Base-by-base conservation (phyloP, 2,329 filamentous ascomycete species). In the Alternaria brassicicola region DNA sequence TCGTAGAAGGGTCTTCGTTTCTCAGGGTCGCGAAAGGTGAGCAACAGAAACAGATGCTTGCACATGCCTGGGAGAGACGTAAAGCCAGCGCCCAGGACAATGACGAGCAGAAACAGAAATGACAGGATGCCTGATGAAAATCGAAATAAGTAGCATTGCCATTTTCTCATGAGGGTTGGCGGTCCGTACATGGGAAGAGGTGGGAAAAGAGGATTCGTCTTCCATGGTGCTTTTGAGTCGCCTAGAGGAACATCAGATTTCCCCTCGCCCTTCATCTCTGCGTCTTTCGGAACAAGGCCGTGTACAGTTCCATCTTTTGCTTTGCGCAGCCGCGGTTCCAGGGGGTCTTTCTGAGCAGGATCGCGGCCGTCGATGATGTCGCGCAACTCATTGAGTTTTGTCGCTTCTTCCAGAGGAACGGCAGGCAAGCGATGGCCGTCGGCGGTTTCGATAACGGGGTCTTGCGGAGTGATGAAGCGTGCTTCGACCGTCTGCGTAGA, bases 161-260 rank as follows among this genome's bases (percentile, higher is more conserved):
- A 30, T 30, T 86, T 82, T 46, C 88, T 84, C n/a, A 89, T 57
- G 0, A 85, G 50, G 0, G 89, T 88, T 0, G 92, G 88, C 0
- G 92, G 89, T 0, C 91, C 91, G 68, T 96, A 97, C 1, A 92
- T 80, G 0, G 93, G 93, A 8, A 97, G 77, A 2, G 92, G 91
- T 6, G 93, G 93, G 65, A 97, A 97, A 5, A 96, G 80, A 3
- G 91, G 90, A 65, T 93, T 89, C 2, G 91, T 93, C 63, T 86
- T 84, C 7, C 88, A 88, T 1, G 88, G 86, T 0, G 89, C 88
- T 26, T 81, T 71, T 15, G 78, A 78, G 57, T 78, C 71, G 25
- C 73, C 76, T 52, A 84, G 64, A 9, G 81, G 75, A 0, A 76
- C 82, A 31, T 81, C 79, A 4, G 82, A 79, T 53, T 80, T 82